Evolutionary conservation across 306 rosid species (phyloP).

Genomic region (Alnus rubra): DNA sequence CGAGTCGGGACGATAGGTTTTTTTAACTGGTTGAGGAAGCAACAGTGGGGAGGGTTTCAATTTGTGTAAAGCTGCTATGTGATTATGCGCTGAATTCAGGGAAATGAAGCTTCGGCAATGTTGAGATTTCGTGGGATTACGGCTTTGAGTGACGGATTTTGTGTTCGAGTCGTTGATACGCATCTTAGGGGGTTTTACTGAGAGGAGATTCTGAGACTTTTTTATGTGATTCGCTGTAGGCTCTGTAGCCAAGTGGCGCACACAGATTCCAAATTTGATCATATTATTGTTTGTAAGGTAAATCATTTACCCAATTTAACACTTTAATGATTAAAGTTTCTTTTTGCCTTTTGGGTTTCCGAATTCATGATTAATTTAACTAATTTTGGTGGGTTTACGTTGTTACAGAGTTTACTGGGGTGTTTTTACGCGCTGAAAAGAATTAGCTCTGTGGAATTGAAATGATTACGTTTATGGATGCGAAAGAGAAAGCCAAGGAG

Average conservation of each 20-base stretch:
- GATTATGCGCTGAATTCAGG: neutral
- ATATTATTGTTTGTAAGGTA: slow-evolving; percentile 43
- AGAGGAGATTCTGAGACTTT: neutral
- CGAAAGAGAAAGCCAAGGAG: slow-evolving; percentile 70
- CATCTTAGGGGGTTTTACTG: slow-evolving; percentile 3
- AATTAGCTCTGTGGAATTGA: slow-evolving; percentile 10
- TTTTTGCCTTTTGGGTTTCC: neutral
- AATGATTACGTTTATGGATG: slow-evolving; percentile 89
- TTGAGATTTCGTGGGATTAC: slow-evolving; percentile 9
- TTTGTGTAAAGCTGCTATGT: neutral
- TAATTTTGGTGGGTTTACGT: slow-evolving; percentile 13
- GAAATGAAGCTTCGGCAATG: neutral
- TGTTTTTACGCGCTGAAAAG: neutral
- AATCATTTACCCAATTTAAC: slow-evolving; percentile 17
- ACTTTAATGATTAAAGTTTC: slow-evolving; percentile 24
- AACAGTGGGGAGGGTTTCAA: neutral
- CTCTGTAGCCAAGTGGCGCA: slow-evolving; percentile 28
- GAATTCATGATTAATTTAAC: neutral
- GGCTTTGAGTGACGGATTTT: slow-evolving; percentile 19
- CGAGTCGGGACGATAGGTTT: too few species aligned
- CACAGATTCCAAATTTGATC: slow-evolving; percentile 29
- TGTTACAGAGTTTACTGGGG: neutral
- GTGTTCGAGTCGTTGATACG: slow-evolving; percentile 10
- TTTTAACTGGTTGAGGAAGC: neutral
- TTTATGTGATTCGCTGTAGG: slow-evolving; percentile 19